A percentile compares a stretch with the other conserved stretches of the same genome.
Evolutionary conservation across 106 monocot species (phyloP).

Genomic region (Allium cepa): DNA sequence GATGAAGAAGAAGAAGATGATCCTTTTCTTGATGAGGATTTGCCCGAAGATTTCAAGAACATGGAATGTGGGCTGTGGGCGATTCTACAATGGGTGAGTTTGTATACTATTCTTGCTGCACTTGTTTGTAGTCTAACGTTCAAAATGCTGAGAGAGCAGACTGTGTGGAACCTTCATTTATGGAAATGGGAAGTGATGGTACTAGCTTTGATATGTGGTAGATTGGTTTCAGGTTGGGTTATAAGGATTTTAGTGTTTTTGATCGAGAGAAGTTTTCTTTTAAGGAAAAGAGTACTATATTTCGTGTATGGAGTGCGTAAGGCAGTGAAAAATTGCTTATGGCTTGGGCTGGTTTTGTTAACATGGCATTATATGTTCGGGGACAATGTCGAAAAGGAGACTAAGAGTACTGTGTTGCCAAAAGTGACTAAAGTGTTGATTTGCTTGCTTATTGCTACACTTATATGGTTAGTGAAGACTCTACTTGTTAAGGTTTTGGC

Average conservation of each 20-base stretch:
- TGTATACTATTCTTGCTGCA: conserved; percentile 38
- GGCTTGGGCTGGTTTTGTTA: conserved; percentile 64
- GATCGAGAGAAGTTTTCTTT: conserved; percentile 67
- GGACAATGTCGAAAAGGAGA: conserved; percentile 26
- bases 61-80: conserved; percentile 13
- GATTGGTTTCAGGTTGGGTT: conserved; percentile 64
- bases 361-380: conserved; percentile 67
- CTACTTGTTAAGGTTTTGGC: conserved; percentile 73
- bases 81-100: conserved; percentile 40
- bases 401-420: conserved; percentile 17
- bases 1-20: conserved; percentile 77
- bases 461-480: conserved; percentile 67
- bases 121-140: conserved; percentile 45
- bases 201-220: conserved; percentile 59
- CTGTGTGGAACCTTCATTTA: conserved; percentile 48
- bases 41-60: conserved; percentile 34
- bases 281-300: conserved; percentile 72
- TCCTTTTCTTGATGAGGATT: conserved; percentile 53
- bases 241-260: conserved; percentile 58
- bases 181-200: conserved; percentile 75
- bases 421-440: conserved; percentile 59
- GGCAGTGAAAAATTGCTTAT: conserved; percentile 74
- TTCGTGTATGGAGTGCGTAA: conserved; percentile 72
- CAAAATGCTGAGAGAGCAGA: conserved; percentile 18
- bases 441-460: conserved; percentile 66